Base-by-base conservation (phyloP, 441 rosid genomes). In the Adansonia grandidieri region DNA sequence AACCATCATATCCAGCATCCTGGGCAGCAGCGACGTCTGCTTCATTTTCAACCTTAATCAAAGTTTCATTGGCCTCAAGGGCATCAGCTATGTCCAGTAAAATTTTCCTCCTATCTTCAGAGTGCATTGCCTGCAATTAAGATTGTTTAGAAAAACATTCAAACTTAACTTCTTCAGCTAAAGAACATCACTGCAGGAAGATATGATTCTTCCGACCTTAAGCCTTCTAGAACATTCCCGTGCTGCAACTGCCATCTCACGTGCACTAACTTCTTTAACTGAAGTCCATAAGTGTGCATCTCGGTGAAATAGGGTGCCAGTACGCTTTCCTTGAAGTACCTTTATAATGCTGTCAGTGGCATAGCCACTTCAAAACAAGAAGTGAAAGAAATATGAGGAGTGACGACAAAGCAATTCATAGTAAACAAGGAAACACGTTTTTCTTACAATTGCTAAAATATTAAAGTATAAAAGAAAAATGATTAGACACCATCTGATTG, bases 161-260 rank as follows among this genome's bases (percentile, higher is more conserved):
- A 61, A 14, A 20, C 65, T 58, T 73, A 73, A 66, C 61, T 9
- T 45, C 54, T 73, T 61, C 24, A 40, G 17, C 53, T 8, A 20
- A 58, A 61, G 51, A 58, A 44, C 54, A 40, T 6, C 19, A 13
- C 69, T 74, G 48, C 15, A 47, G 42, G 40, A 74, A 48, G 68
- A 14, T 24, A 75, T 47, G 28, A 53, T 51, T 32, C 63, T 50
- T 62, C 77, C 15, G 44, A 86, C 89, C 89, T 86, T 86, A 75
- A 86, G 82, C 42, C 82, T 81, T 71, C 84, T 78, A 13, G 89
- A 84, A 81, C 89, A 62, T 57, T 86, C 89, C 68, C 87, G 74
- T 6, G 86, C 87, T 19, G 87, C 84, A n/a, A 81, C 84, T 70
- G 89, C 89, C 89, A 86, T 82, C 15, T 86, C 82, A 51, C 87